Evolutionary conservation across 176 grass and related monocot genomes (phyloP), one percentile per base, ranked within the genome.

Genomic region (Oryza meridionalis): DNA sequence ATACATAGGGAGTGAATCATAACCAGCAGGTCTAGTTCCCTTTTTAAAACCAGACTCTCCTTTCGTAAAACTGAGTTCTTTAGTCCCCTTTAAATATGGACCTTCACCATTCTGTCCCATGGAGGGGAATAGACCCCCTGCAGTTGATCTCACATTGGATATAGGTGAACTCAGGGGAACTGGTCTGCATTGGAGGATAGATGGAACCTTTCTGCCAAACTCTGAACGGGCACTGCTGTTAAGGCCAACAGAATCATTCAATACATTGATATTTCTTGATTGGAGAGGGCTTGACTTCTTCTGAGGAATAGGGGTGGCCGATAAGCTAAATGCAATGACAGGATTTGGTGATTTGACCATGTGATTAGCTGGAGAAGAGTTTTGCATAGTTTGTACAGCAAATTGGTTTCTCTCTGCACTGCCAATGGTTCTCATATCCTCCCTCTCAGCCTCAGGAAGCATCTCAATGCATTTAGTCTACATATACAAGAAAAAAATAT

Each of bases 361-460:
- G 85, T 69, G 75, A 85, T 85, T 84, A 85, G 70, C 44, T 80
- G 86, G 69, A 71, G 86, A 85, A 73, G 88, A 26, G 14, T 74
- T 72, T 76, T 87, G 86, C 17, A 74, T 49, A 78, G 81, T 86
- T 70, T 49, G 67, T 22, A 26, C 29, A 46, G 77, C 65, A 87
- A 87, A 91, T 43, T 94, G 80, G 63, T 68, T 82, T 73, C 77
- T 50, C 43, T 88, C 75, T 25, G 75, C 68, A 37, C 80, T 81
- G 69, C 75, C 70, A 80, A 84, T 82, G 29, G 90, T 38, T 73
- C 84, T 86, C 5, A 86, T 47, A 55, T 75, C 87, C 78, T 90
- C 87, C 67, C 85, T 89, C 70, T 94, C 73, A 70, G 84, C 90
- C 82, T 94, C 90, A 37, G 93, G 90, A 55, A 94, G 90, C 85